Conservation (phyloP, 139 green algal genomes). For the Tetradesmus obliquus region DNA sequence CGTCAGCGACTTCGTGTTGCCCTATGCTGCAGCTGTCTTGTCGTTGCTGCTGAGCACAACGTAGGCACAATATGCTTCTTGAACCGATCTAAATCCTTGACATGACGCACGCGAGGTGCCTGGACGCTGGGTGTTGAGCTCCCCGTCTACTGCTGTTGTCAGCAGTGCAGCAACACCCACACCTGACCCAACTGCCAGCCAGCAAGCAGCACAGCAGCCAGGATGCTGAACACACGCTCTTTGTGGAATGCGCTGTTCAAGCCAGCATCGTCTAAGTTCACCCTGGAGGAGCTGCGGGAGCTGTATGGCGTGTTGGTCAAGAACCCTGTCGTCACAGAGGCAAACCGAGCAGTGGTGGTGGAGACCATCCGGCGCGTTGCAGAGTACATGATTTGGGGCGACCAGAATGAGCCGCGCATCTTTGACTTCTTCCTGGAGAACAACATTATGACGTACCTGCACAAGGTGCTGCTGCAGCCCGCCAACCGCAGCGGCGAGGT, state of each 20-base stretch:
- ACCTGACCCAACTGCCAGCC: background rate
- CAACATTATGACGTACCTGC: constrained; percentile 92
- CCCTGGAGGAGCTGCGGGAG: constrained; percentile 70
- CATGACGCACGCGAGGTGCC: too few relatives aligned
- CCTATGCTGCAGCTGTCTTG: background rate
- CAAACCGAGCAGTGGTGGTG: constrained; percentile 79
- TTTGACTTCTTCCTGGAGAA: constrained; percentile 98
- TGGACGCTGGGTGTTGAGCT: background rate
- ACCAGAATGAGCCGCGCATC: constrained; percentile 95
- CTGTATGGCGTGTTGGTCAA: constrained; percentile 67
- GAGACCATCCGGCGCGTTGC: constrained; percentile 93
- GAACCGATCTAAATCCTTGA: background rate
- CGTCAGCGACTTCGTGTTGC: background rate
- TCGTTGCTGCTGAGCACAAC: background rate
- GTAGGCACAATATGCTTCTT: background rate
- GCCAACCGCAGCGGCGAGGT: constrained; percentile 84
- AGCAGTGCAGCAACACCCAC: background rate
- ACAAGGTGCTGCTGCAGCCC: constrained; percentile 84
- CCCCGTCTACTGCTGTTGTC: background rate
- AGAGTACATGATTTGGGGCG: constrained; percentile 99
- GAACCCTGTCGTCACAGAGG: constrained; percentile 66
- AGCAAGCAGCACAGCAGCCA: background rate
- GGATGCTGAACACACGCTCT: background rate
- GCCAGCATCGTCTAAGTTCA: constrained; percentile 51
- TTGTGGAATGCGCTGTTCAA: constrained; percentile 34